A percentile compares a stretch with the other conserved stretches of the same genome.
Conservation (phyloP, 192 early-diverging fungal species). For the Podila epigama region DNA sequence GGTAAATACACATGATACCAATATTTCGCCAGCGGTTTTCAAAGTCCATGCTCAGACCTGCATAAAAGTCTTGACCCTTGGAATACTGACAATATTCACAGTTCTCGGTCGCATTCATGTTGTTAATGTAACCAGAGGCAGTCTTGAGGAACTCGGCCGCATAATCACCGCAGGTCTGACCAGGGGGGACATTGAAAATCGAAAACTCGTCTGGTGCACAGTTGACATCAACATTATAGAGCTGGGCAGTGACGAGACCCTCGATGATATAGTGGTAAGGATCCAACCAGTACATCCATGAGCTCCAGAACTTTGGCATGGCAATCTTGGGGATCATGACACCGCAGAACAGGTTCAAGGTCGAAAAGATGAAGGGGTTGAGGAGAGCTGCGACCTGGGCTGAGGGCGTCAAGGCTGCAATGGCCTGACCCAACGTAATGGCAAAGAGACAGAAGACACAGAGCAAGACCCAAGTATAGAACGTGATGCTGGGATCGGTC, state of each 20-base stretch:
- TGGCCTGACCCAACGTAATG: constrained; percentile 72
- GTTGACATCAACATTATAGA: constrained; percentile 52
- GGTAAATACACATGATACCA: constrained; percentile 67
- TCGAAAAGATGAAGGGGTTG: constrained; percentile 72
- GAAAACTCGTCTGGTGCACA: constrained; percentile 63
- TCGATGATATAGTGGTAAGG: constrained; percentile 77
- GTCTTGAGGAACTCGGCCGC: constrained; percentile 57
- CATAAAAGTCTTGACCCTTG: constrained; percentile 65
- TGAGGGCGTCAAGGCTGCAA: constrained; percentile 71
- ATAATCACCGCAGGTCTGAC: constrained; percentile 70
- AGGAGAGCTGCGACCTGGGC: constrained; percentile 65
- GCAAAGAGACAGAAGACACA: constrained; percentile 69
- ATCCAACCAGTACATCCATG: constrained; percentile 74
- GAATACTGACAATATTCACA: constrained; percentile 73
- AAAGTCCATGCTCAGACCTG: constrained; percentile 56
- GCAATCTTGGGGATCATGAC: constrained; percentile 65
- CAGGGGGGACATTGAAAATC: constrained; percentile 59
- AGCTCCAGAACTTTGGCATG: constrained; percentile 74
- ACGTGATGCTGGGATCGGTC: constrained; percentile 49
- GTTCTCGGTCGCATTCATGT: constrained; percentile 52
- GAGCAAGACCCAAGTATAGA: constrained; percentile 73
- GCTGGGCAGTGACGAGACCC: constrained; percentile 65
- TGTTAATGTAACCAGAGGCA: constrained; percentile 67
- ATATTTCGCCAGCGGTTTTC: constrained; percentile 74
- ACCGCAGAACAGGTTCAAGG: constrained; percentile 76